Conservation (phyloP, 2,329 filamentous ascomycete genomes). For the Hymenoscyphus occultus region DNA sequence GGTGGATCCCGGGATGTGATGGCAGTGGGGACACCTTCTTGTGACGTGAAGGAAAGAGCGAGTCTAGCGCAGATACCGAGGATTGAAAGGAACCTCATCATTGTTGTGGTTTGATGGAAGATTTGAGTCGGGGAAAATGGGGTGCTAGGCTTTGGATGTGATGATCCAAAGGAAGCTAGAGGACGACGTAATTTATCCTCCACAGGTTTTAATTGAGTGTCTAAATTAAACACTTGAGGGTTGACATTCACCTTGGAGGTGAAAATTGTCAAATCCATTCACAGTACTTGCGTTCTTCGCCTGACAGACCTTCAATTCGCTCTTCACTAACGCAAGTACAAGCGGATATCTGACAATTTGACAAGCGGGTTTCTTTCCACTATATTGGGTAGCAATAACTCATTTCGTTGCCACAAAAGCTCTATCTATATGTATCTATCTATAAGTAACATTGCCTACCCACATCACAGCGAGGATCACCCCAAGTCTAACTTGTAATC, state of each 20-base stretch:
- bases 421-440: no score
- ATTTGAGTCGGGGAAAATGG: neutral
- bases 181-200: neutral
- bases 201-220: neutral
- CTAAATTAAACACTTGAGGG: neutral
- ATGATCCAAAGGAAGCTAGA: neutral
- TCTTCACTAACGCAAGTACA: no score
- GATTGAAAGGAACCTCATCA: slow-evolving; percentile 1
- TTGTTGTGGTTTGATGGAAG: neutral
- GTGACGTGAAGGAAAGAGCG: neutral
- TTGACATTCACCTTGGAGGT: neutral
- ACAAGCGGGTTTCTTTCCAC: no score
- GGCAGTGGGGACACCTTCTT: neutral
- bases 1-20: neutral
- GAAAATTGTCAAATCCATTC: neutral
- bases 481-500: neutral
- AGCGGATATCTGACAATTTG: no score
- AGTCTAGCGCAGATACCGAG: neutral
- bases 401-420: no score
- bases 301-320: no score
- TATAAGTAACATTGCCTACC: slow-evolving; percentile 20
- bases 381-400: no score
- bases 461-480: slow-evolving; percentile 18
- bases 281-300: no score
- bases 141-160: neutral